These are phyloP conservation scores for Tolypocladium nubicola DNA, from an alignment of 2,329 filamentous ascomycete species.

Conservation along the genomic window DNA sequence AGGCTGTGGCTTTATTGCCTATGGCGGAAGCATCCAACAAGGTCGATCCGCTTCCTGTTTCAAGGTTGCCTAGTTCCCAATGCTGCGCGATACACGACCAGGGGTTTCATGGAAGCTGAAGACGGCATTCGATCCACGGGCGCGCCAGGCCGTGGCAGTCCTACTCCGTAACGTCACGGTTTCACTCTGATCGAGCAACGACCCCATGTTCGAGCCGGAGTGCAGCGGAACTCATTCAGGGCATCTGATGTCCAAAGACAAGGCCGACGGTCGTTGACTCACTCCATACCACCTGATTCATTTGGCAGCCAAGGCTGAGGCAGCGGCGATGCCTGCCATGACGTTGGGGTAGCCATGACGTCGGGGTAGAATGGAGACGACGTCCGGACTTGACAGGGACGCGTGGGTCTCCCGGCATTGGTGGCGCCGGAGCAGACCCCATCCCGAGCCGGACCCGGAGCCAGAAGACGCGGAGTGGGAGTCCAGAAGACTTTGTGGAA, in stretches of 20 bases:
- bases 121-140: neutral
- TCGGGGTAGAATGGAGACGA: no score
- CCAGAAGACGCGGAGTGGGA: no score
- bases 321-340: no score
- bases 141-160: neutral
- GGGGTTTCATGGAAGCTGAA: neutral
- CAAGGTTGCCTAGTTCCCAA: neutral
- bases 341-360: no score
- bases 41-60: neutral
- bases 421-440: no score
- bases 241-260: neutral
- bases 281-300: no score
- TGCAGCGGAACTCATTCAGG: neutral
- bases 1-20: neutral
- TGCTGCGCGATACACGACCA: neutral
- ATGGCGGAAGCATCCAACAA: neutral
- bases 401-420: no score
- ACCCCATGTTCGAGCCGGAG: neutral
- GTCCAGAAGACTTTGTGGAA: no score
- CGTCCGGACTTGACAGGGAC: no score
- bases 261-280: no score
- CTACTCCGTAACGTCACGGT: neutral
- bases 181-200: neutral
- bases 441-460: no score
- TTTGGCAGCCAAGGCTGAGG: no score